Conservation (phyloP, 495 filamentous ascomycete genomes). For the Physcia stellaris region DNA sequence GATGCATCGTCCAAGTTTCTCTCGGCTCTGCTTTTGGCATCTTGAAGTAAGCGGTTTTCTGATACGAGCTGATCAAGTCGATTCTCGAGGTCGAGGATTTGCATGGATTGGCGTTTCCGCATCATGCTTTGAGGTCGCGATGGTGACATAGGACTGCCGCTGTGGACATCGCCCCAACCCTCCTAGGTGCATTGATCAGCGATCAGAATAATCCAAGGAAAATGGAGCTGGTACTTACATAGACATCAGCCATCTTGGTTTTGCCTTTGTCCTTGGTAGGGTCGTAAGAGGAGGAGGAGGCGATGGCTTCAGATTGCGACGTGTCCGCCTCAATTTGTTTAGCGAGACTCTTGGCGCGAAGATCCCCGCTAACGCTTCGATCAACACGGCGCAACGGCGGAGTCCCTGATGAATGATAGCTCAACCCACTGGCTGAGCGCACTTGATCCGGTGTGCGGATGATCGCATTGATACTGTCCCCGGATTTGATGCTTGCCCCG, state of each 20-base stretch:
- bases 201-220: no score
- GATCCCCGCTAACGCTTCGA: slow-evolving; percentile 65
- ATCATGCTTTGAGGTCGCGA: slow-evolving; percentile 92
- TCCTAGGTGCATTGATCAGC: no score
- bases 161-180: slow-evolving; percentile 85
- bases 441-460: slow-evolving; percentile 41
- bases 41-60: slow-evolving; percentile 65
- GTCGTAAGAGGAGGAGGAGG: slow-evolving; percentile 52
- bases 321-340: slow-evolving; percentile 15
- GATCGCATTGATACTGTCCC: slow-evolving; percentile 25
- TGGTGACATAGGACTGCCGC: slow-evolving; percentile 76
- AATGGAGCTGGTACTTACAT: slow-evolving; percentile 59
- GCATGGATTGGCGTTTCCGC: slow-evolving; percentile 91
- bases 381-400: slow-evolving; percentile 59
- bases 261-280: slow-evolving; percentile 78
- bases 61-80: slow-evolving; percentile 66
- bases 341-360: slow-evolving; percentile 34
- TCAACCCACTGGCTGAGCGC: slow-evolving; percentile 46
- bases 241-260: slow-evolving; percentile 83
- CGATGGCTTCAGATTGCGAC: slow-evolving; percentile 30
- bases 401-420: slow-evolving; percentile 35
- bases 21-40: slow-evolving; percentile 58
- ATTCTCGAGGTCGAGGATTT: slow-evolving; percentile 71
- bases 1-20: slow-evolving; percentile 32
- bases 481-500: slow-evolving; percentile 34